phyloP scores from a whole-genome alignment of 345 rosid genomes.

The Hibiscus syriacus region DNA sequence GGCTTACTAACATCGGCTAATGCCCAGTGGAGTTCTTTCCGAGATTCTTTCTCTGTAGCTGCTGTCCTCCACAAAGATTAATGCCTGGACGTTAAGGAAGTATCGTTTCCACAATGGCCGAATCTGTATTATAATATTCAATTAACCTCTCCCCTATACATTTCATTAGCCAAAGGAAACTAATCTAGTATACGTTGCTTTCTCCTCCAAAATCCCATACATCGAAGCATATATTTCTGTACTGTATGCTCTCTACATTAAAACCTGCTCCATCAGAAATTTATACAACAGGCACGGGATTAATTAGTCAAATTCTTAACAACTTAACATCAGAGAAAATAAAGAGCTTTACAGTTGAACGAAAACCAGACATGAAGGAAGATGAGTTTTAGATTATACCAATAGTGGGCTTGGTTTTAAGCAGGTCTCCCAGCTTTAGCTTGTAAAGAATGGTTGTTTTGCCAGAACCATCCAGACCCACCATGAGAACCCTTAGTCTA shows the following conservation, averaged over 20 bases:
- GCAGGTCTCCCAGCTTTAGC: conserved; percentile 60
- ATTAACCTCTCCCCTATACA: no score
- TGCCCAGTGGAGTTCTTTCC: conserved; percentile 62
- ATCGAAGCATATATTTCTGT: conserved; percentile 77
- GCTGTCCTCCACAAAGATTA: conserved; percentile 73
- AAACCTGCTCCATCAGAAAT: conserved; percentile 38
- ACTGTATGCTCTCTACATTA: conserved; percentile 80
- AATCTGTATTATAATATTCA: no score
- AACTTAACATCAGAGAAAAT: background rate
- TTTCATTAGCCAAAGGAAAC: background rate
- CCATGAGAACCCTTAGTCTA: conserved; percentile 26
- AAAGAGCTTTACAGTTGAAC: background rate
- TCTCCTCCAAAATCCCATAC: conserved; percentile 94
- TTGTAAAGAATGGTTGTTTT: conserved; percentile 67
- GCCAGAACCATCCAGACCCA: conserved; percentile 71
- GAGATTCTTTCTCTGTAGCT: conserved; percentile 42
- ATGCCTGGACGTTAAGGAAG: conserved; percentile 48
- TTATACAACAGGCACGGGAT: background rate
- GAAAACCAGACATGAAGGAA: background rate
- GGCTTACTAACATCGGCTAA: conserved; percentile 41
- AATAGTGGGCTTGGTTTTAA: conserved; percentile 49
- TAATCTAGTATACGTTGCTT: conserved; percentile 35
- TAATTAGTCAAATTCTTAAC: no score
- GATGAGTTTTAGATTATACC: conserved; percentile 29
- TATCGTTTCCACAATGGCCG: conserved; percentile 73